These are phyloP conservation scores for Austroboletus eburneus DNA, from an alignment of 768 basidiomycete species.

Conservation along the genomic window DNA sequence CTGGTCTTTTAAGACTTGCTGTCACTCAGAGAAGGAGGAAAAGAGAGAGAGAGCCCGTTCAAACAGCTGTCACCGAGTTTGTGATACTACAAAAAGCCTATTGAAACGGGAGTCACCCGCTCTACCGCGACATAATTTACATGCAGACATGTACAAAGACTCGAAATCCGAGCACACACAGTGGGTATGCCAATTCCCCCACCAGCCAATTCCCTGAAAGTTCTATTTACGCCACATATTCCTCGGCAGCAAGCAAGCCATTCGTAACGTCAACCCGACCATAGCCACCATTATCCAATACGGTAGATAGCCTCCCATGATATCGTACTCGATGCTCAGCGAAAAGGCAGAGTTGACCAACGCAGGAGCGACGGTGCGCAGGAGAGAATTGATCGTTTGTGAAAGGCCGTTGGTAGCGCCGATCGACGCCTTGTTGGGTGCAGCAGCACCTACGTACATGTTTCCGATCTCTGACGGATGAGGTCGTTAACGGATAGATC, in stretches of 20 bases:
- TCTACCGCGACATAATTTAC: too few relatives aligned
- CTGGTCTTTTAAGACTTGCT: too few relatives aligned
- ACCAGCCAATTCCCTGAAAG: too few relatives aligned
- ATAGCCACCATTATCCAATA: constrained; percentile 38
- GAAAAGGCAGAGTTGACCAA: constrained; percentile 27
- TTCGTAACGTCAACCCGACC: constrained; percentile 26
- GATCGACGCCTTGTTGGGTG: constrained; percentile 64
- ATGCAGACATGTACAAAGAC: too few relatives aligned
- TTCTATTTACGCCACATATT: constrained; percentile 18
- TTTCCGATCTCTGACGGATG: constrained; percentile 52
- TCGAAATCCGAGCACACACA: too few relatives aligned
- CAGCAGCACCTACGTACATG: constrained; percentile 60
- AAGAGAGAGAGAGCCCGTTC: too few relatives aligned
- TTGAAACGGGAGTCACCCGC: too few relatives aligned
- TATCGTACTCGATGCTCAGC: constrained; percentile 27
- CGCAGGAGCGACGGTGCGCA: constrained; percentile 28
- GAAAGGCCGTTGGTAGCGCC: constrained; percentile 67
- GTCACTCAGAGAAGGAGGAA: too few relatives aligned
- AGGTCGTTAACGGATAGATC: neutral
- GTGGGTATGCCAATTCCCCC: too few relatives aligned
- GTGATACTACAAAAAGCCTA: too few relatives aligned
- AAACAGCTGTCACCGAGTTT: too few relatives aligned
- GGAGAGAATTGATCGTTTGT: constrained; percentile 25
- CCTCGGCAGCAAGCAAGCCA: constrained; percentile 33
- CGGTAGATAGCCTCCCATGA: constrained; percentile 54